Base-by-base conservation (phyloP, 169 alveolate species). In the Babesia bigemina region DNA sequence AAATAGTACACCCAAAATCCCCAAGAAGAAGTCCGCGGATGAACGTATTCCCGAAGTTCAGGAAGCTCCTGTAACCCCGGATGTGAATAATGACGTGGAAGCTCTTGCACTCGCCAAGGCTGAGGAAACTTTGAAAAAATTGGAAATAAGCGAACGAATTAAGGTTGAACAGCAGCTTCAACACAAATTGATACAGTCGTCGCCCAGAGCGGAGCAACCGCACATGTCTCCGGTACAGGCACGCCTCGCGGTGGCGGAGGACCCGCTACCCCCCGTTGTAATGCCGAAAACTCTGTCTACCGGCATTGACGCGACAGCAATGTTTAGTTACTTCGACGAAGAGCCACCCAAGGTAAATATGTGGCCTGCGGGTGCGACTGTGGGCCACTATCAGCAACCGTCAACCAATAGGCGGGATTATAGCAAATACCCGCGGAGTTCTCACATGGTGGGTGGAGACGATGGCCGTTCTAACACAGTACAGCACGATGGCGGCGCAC, bases 281-380 rank as follows among this genome's bases (percentile, higher is more conserved):
- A 66, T 81, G 79, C 88, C 88, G 24, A 81, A 72, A 62, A 55
- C 75, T 21, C 36, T 63, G 42, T 17, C 69, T 42, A 47, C 57
- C 44, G 52, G 44, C 58, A 33, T 55, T 10, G 85, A 81, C 45
- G 60, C 75, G 2, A 49, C 71, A 19, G 19, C 56, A 6, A 61
- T 71, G 77, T 81, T 81, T 50, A 79, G 76, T 11, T 81, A 52
- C 22, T 63, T 81, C 14, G 88, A 81, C 42, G 84, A 75, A 50
- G 88, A 81, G 24, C 50, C 58, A 22, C 55, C 33, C 17, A 67
- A 67, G 33, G 42, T 7, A 11, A 42, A 22, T n/a, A 26, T 28
- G 22, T 67, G 76, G 63, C 1, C 76, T 6, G 14, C 63, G 2
- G 17, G 52, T 1, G 4, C 76, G 16, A 6, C 66, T 0, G 26